Evolutionary conservation across 371 early-diverging fungal species (phyloP).

Genomic region (Mycotypha africana): DNA sequence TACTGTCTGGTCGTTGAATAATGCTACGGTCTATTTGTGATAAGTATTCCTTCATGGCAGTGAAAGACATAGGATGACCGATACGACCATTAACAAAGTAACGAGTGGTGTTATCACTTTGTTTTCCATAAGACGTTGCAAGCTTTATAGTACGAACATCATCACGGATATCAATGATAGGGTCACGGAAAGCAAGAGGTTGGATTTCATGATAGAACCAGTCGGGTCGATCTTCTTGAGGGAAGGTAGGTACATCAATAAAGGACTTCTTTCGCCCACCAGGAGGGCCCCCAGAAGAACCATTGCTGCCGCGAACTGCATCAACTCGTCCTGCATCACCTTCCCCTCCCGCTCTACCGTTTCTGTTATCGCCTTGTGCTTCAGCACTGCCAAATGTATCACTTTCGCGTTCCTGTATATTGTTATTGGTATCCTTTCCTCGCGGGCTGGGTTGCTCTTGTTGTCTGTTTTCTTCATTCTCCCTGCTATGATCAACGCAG

Average conservation of each 20-base stretch:
- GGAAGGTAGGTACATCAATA: slow-evolving; percentile 15
- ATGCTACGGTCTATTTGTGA: too few relatives aligned
- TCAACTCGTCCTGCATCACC: background rate
- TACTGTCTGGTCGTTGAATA: background rate
- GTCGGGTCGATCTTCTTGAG: slow-evolving; percentile 7
- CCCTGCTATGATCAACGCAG: background rate
- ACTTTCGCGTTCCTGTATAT: background rate
- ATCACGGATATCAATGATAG: slow-evolving; percentile 10
- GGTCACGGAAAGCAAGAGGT: slow-evolving; percentile 7
- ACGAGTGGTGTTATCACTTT: slow-evolving; percentile 17
- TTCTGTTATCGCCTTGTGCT: background rate
- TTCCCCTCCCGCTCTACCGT: background rate
- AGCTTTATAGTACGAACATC: slow-evolving; percentile 23
- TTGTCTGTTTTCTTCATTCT: background rate
- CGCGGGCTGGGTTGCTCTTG: background rate
- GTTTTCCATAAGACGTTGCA: slow-evolving; percentile 4
- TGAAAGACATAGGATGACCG: background rate
- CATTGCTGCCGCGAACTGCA: background rate
- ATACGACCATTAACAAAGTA: slow-evolving; percentile 29
- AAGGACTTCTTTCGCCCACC: slow-evolving; percentile 1
- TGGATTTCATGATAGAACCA: slow-evolving; percentile 16
- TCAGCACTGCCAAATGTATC: background rate
- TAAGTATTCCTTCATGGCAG: background rate
- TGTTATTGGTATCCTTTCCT: background rate
- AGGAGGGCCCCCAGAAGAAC: background rate